These are phyloP conservation scores for Metahyphopichia silvanorum DNA, from an alignment of 805 yeast genomes.

Conservation along the genomic window DNA sequence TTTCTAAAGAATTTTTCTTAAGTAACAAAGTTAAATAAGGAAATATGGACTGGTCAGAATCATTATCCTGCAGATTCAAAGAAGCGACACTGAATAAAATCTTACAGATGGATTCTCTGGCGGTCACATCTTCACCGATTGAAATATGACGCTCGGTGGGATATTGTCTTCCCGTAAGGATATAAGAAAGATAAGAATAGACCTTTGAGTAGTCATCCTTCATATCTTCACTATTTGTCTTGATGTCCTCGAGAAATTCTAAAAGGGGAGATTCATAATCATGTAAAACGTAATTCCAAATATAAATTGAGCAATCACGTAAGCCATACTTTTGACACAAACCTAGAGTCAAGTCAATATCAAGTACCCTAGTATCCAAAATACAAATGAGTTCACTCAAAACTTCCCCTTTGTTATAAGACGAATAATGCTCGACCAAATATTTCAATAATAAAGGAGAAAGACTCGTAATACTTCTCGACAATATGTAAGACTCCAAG, in stretches of 20 bases:
- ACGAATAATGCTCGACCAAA: slow-evolving; percentile 52
- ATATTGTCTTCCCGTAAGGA: slow-evolving; percentile 74
- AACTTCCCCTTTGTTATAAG: slow-evolving; percentile 36
- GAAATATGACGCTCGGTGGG: slow-evolving; percentile 61
- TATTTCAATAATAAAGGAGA: slow-evolving; percentile 65
- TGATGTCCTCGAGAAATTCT: slow-evolving; percentile 53
- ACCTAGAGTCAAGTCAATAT: slow-evolving; percentile 70
- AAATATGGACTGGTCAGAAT: slow-evolving; percentile 48
- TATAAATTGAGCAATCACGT: slow-evolving; percentile 60
- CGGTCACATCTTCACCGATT: slow-evolving; percentile 25
- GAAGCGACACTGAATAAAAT: slow-evolving; percentile 58
- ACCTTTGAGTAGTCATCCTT: slow-evolving; percentile 12
- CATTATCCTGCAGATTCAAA: slow-evolving; percentile 27
- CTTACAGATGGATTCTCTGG: slow-evolving; percentile 52
- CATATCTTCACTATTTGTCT: not conserved
- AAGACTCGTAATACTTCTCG: slow-evolving; percentile 42
- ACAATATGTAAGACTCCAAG: slow-evolving; percentile 50
- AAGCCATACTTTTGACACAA: slow-evolving; percentile 57
- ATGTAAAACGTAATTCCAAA: slow-evolving; percentile 66
- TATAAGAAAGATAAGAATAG: slow-evolving; percentile 57
- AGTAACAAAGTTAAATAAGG: slow-evolving; percentile 67
- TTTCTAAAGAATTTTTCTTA: slow-evolving; percentile 52
- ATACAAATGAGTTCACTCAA: slow-evolving; percentile 70
- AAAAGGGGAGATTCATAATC: slow-evolving; percentile 73
- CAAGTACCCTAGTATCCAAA: slow-evolving; percentile 64